phyloP scores from a whole-genome alignment of 1,139 yeast genomes.

The Pneumocystis carinii region DNA sequence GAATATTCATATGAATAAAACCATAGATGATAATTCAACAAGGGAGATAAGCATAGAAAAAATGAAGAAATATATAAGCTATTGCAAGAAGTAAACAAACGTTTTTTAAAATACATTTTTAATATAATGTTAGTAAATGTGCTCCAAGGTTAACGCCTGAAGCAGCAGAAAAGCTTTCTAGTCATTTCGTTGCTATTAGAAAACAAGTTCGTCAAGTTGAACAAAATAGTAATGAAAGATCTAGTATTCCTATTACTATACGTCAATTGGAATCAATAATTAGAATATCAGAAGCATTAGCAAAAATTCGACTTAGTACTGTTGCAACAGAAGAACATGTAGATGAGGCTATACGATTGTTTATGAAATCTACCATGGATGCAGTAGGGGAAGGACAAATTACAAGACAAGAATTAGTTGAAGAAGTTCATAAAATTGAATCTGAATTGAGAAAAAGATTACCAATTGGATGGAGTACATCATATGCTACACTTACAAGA shows the following conservation, averaged over 20 bases:
- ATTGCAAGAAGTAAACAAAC: conserved; percentile 44
- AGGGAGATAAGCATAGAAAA: conserved; percentile 82
- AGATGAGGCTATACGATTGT: conserved; percentile 85
- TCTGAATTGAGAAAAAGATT: conserved; percentile 74
- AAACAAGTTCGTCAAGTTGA: conserved; percentile 72
- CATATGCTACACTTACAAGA: conserved; percentile 64
- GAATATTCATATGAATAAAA: conserved; percentile 79
- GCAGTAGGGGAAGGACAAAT: conserved; percentile 79
- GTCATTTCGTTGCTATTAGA: conserved; percentile 85
- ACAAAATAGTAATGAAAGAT: conserved; percentile 67
- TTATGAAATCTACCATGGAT: conserved; percentile 95
- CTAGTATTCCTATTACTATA: conserved; percentile 91
- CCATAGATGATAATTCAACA: conserved; percentile 32
- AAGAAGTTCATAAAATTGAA: conserved; percentile 67
- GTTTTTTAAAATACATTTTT: not conserved
- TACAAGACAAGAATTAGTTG: conserved; percentile 37
- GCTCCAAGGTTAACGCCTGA: conserved; percentile 86
- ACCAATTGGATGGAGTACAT: conserved; percentile 95
- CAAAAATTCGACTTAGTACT: conserved; percentile 70
- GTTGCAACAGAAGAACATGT: conserved; percentile 82
- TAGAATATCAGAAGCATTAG: conserved; percentile 88
- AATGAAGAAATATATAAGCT: conserved; percentile 85
- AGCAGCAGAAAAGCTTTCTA: conserved; percentile 83
- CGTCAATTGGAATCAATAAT: conserved; percentile 96
- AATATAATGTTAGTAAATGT: conserved; percentile 33